phyloP scores from a whole-genome alignment of 192 early-diverging fungal species.

The Podila verticillata region DNA sequence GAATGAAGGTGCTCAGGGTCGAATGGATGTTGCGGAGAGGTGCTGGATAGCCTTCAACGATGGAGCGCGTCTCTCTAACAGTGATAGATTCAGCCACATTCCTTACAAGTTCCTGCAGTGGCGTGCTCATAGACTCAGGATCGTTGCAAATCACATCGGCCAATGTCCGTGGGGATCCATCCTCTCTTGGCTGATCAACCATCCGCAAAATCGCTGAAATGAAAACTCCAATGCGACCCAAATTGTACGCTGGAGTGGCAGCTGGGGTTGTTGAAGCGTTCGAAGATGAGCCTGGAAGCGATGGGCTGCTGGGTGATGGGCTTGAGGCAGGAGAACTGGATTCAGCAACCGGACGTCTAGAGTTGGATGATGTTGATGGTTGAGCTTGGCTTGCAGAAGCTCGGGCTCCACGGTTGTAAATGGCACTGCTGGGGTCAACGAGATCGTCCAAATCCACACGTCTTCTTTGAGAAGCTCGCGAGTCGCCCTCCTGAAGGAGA shows the following conservation, averaged over 20 bases:
- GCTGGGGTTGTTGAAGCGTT: constrained; percentile 1
- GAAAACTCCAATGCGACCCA: constrained; percentile 49
- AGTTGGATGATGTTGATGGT: neutral
- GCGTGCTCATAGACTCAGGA: constrained; percentile 18
- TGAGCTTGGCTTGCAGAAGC: neutral
- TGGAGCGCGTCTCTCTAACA: constrained; percentile 38
- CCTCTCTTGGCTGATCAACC: constrained; percentile 53
- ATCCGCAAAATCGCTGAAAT: constrained; percentile 48
- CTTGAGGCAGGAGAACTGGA: constrained; percentile 20
- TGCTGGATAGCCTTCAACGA: constrained; percentile 42
- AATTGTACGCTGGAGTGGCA: constrained; percentile 38
- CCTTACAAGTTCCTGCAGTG: constrained; percentile 39
- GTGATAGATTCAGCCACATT: constrained; percentile 45
- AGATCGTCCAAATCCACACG: neutral
- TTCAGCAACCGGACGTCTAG: constrained; percentile 1
- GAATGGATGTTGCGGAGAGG: constrained; percentile 51
- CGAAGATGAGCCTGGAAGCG: constrained; percentile 12
- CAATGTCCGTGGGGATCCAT: constrained; percentile 41
- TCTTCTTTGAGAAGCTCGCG: neutral
- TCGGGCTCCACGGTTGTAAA: neutral
- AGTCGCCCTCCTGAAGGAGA: neutral
- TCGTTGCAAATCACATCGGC: constrained; percentile 53
- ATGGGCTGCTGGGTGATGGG: constrained; percentile 43
- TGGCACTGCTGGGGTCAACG: neutral
- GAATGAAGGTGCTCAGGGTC: constrained; percentile 38